Evolutionary conservation across 2,329 filamentous ascomycete genomes (phyloP).

Genomic region (Pseudogymnoascus sp.): DNA sequence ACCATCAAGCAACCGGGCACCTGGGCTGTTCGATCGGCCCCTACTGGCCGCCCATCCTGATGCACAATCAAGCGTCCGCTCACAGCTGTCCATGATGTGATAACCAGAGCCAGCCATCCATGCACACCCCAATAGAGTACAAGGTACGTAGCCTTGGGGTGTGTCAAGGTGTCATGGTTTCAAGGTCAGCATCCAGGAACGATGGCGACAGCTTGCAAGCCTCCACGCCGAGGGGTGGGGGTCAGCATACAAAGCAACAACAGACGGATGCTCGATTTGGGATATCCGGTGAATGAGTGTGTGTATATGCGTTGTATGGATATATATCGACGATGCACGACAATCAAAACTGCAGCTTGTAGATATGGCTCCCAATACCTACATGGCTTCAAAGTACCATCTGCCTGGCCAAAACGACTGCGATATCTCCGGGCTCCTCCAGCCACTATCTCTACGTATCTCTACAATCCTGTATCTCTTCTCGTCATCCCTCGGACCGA

Average conservation of each 20-base stretch:
- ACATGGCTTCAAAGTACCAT: background rate
- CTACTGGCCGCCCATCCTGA: background rate
- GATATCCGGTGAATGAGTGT: background rate
- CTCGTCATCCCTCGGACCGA: background rate
- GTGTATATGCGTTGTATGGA: background rate
- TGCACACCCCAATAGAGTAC: conserved; percentile 2
- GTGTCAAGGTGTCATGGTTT: background rate
- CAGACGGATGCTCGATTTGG: background rate
- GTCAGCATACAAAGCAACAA: background rate
- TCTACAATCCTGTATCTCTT: background rate
- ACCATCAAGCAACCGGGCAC: background rate
- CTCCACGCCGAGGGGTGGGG: background rate
- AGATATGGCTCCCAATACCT: background rate
- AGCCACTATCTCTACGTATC: background rate
- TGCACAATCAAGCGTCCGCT: background rate
- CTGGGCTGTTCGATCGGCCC: background rate
- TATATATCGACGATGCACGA: background rate
- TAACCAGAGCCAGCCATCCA: conserved; percentile 2
- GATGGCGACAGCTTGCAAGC: background rate
- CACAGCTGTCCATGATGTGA: background rate
- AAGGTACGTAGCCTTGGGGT: background rate
- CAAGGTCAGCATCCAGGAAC: conserved; percentile 1
- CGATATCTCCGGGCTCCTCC: background rate
- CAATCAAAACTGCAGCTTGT: background rate
- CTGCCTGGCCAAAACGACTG: background rate